Conservation (phyloP, 2,329 filamentous ascomycete genomes). For the Mariannaea sp. region DNA sequence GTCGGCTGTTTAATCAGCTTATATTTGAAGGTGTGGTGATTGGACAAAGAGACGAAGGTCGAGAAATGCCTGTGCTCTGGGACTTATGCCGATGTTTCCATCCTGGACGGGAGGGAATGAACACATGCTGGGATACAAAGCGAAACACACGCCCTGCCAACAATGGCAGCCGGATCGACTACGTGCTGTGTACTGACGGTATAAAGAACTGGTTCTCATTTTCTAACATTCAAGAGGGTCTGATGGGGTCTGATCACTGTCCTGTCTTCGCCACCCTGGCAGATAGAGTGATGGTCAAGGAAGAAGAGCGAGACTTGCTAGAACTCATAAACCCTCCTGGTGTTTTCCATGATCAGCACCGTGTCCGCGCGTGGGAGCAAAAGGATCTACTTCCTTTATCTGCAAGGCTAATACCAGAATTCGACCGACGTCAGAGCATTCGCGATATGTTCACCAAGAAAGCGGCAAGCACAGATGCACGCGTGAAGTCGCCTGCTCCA, state of each 20-base stretch:
- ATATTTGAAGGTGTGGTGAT: conserved; percentile 72
- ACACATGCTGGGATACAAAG: conserved; percentile 95
- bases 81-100: conserved; percentile 86
- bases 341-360: conserved; percentile 70
- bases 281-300: conserved; percentile 60
- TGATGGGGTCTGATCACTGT: conserved; percentile 96
- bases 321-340: conserved; percentile 81
- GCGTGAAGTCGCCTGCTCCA: neutral
- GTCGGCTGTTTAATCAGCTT: conserved; percentile 85
- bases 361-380: conserved; percentile 67
- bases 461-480: conserved; percentile 2
- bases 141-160: conserved; percentile 96
- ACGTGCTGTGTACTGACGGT: conserved; percentile 79
- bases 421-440: conserved; percentile 82
- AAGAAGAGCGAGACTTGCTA: conserved; percentile 56
- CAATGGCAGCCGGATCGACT: conserved; percentile 91
- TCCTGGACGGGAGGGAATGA: conserved; percentile 83
- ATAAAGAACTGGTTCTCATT: conserved; percentile 81
- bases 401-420: conserved; percentile 84
- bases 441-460: conserved; percentile 82
- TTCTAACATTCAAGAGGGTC: conserved; percentile 87
- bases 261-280: conserved; percentile 82
- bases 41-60: conserved; percentile 68
- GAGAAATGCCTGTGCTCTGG: conserved; percentile 74
- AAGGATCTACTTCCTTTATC: conserved; percentile 76